Evolutionary conservation across 148 eudicot genomes (phyloP), one percentile per base, ranked within the genome.

Genomic region (Drosera capensis): DNA sequence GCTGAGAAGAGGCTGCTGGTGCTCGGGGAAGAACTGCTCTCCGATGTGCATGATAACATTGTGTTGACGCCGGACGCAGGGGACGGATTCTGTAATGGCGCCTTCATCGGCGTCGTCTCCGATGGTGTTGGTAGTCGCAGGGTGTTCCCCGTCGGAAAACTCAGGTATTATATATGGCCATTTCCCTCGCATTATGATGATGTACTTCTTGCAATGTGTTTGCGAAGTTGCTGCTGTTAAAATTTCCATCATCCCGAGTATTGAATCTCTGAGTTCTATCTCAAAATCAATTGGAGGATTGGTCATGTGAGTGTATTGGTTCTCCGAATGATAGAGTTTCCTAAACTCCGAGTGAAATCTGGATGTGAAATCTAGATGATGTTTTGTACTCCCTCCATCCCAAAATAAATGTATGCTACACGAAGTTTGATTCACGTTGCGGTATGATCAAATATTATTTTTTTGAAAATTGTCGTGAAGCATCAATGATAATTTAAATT

Each of bases 61-160:
- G 35, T 68, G 18, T 22, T 78, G 0, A 80, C 83, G 9, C 70
- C 69, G n/a, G 71, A 62, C n/a, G 38, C 68, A 35, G 76, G 63
- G 2, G 74, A 71, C 13, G 48, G 46, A 6, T 41, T 65, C 40
- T 13, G 30, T 26, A 58, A 58, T 23, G 87, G 80, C 2, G 81
- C 81, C 9, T 86, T 86, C 52, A 51, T 86, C 50, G 95, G 92
- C 1, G 78, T 85, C 14, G 39, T 31, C n/a, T 86, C 92, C 8
- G 71, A 86, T 64, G 68, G 57, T 43, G 34, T 46, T 5, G 80
- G 95, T 5, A 67, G 86, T 60, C 86, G 75, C 14, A 68, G 69
- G 40, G 71, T 80, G 45, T 86, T 86, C 52, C 92, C 92, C 5
- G 15, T 86, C 48, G 95, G 92, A 17, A 86, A 80, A 43, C 76